Evolutionary conservation across 208 protist genomes (phyloP).

Genomic region (Kentomonas sorsogonicus): DNA sequence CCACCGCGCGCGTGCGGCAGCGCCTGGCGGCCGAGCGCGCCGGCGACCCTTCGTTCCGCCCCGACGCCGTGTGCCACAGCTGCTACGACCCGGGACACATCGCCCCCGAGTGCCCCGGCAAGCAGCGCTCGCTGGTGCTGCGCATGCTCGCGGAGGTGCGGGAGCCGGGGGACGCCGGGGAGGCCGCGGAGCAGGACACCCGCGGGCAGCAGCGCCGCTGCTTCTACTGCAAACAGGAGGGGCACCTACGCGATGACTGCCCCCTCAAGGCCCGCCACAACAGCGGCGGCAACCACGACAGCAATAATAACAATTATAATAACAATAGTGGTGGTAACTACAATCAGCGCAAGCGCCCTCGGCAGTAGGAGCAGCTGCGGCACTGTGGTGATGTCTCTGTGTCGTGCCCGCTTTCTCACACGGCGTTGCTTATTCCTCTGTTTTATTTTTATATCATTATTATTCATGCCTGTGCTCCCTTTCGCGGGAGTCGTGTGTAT

Average conservation of each 20-base stretch:
- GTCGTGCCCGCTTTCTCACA: too few relatives aligned
- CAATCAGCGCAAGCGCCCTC: constrained; percentile 4
- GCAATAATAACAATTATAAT: too few relatives aligned
- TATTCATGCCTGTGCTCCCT: too few relatives aligned
- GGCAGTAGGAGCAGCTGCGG: background rate
- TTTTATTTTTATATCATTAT: too few relatives aligned
- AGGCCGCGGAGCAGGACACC: constrained; percentile 36
- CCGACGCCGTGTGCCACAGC: constrained; percentile 67
- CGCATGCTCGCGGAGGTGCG: constrained; percentile 52
- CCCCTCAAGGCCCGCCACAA: constrained; percentile 48
- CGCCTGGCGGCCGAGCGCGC: constrained; percentile 65
- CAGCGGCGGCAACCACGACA: too few relatives aligned
- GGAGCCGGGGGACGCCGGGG: constrained; percentile 61
- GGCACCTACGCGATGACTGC: constrained; percentile 70
- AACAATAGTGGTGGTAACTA: constrained; percentile 21
- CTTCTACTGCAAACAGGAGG: constrained; percentile 77
- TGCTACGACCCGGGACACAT: constrained; percentile 88
- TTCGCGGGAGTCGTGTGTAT: too few relatives aligned
- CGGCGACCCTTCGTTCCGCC: constrained; percentile 68
- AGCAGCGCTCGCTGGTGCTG: constrained; percentile 60
- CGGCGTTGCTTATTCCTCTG: too few relatives aligned
- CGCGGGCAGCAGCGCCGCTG: constrained; percentile 47
- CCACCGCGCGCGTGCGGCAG: constrained; percentile 56
- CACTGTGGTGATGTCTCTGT: too few relatives aligned
- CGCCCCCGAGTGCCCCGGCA: constrained; percentile 70